Conservation (phyloP, 805 yeast genomes). For the Vanderwaltozyma yarrowii region DNA sequence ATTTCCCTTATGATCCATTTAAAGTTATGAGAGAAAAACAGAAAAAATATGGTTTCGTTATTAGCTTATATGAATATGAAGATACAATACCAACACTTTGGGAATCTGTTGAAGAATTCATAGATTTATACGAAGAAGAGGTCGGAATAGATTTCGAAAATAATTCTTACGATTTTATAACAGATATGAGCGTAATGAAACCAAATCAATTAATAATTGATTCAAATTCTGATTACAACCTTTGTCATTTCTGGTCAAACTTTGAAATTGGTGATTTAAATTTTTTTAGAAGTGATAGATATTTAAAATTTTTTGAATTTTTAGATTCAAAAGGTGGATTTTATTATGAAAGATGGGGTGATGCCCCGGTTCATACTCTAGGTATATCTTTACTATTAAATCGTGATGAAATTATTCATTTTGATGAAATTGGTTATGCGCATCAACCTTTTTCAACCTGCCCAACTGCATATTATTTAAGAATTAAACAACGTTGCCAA, state of each 20-base stretch:
- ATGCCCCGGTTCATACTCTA: constrained; percentile 81
- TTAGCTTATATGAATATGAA: constrained; percentile 69
- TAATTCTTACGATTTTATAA: constrained; percentile 33
- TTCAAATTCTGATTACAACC: constrained; percentile 50
- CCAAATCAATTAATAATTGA: constrained; percentile 15
- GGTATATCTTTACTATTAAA: constrained; percentile 54
- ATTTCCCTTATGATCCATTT: constrained; percentile 77
- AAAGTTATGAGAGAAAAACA: constrained; percentile 61
- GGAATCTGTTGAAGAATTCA: constrained; percentile 57
- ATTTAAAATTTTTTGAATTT: constrained; percentile 49
- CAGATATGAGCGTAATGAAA: constrained; percentile 36
- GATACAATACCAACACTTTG: constrained; percentile 83
- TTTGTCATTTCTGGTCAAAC: constrained; percentile 85
- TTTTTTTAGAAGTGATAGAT: constrained; percentile 59
- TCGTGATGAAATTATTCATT: constrained; percentile 56
- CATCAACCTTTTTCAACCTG: constrained; percentile 63
- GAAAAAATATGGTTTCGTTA: constrained; percentile 82
- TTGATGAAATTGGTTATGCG: constrained; percentile 71
- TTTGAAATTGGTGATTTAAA: constrained; percentile 67
- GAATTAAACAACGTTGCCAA: constrained; percentile 48
- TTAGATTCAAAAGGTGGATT: constrained; percentile 66
- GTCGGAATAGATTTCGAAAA: constrained; percentile 23
- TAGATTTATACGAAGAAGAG: constrained; percentile 42
- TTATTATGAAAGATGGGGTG: constrained; percentile 90
- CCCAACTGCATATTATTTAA: constrained; percentile 41